A percentile compares a stretch with the other conserved stretches of the same genome.
These are phyloP conservation scores for Bromus sterilis DNA, from an alignment of 176 grass and related monocot genomes.

Conservation along the genomic window DNA sequence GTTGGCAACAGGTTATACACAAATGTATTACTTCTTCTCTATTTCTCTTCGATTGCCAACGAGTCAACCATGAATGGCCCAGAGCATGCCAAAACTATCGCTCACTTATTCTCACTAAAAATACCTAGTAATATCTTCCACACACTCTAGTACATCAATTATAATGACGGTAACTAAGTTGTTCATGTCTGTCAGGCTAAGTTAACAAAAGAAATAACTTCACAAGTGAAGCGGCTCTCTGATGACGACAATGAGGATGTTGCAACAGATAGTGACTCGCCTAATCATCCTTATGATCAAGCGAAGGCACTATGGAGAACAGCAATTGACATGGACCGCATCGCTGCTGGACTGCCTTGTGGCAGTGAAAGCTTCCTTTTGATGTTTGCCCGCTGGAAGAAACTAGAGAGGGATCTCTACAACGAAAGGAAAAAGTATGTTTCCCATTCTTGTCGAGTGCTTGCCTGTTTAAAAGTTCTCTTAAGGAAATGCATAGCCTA, in stretches of 20 bases:
- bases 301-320: constrained; percentile 79
- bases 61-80: background rate
- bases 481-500: background rate
- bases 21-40: background rate
- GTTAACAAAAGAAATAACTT: constrained; percentile 78
- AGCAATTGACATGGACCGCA: constrained; percentile 71
- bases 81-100: background rate
- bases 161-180: constrained; percentile 15
- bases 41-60: background rate
- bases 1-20: background rate
- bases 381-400: constrained; percentile 98
- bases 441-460: constrained; percentile 2
- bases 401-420: constrained; percentile 89
- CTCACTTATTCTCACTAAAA: background rate
- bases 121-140: background rate
- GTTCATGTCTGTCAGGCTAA: constrained; percentile 49
- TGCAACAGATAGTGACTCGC: constrained; percentile 44
- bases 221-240: constrained; percentile 90
- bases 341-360: constrained; percentile 89
- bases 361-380: constrained; percentile 92
- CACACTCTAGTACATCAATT: background rate
- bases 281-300: constrained; percentile 67
- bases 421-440: constrained; percentile 88
- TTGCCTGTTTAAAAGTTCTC: background rate
- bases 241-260: constrained; percentile 77